Base-by-base conservation (phyloP, 148 eudicot genomes). In the Persicaria maculosa region DNA sequence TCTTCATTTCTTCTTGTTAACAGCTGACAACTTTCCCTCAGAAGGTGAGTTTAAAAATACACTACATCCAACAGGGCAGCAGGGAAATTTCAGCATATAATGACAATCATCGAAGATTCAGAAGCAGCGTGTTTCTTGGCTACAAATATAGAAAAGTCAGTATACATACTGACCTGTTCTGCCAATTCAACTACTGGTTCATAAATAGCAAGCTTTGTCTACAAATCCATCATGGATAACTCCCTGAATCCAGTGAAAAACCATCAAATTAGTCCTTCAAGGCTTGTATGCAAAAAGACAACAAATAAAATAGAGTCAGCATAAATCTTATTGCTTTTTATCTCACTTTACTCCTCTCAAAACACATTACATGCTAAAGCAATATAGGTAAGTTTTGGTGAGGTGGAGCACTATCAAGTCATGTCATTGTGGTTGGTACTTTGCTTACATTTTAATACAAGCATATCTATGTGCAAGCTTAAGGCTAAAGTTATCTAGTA, bases 1-100 rank as follows among this genome's bases (percentile, higher is more conserved):
- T 92, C 86, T 89, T 92, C 99, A 96, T 92, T 77, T 83, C 85
- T 77, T 67, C 80, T 80, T 83, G 80, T 83, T 11, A 80, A 59
- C 48, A 62, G 16, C 12, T 69, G 74, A 47, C 70, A 12, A 46
- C 43, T 65, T 40, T 43, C 70, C 43, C 70, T 65, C 70, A 15
- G 47, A 65, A 65, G 70, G 40, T 65, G 17, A 65, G 45, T 46
- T 65, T 65, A 40, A 40, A 36, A 65, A 65, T 12, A 65, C 4
- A 65, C 19, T 17, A 65, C 70, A 14, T 65, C 46, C 70, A 40
- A 46, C 8, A 65, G 44, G 19, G 6, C 70, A 65, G 70, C 47
- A 40, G 9, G 19, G 47, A 65, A 40, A 17, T 40, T 43, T 40
- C 44, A 62, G 36, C 2, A n/a, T 62, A 16, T 62, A 62, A 5